Conservation (phyloP, 2,329 filamentous ascomycete genomes). For the Fusarium torreyae region DNA sequence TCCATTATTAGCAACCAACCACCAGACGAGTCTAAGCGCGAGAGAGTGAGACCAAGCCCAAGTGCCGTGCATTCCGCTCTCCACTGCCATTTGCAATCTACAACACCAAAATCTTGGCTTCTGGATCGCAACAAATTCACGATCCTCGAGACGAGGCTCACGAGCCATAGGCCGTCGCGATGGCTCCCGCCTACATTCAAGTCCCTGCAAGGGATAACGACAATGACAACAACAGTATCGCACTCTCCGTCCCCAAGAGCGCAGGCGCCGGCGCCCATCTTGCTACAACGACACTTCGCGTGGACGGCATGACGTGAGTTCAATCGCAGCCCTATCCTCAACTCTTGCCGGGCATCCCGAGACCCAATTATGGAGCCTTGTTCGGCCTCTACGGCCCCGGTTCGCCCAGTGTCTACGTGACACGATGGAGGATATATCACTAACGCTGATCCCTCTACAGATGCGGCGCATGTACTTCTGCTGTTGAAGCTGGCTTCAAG, state of each 20-base stretch:
- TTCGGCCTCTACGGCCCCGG: conserved; percentile 8
- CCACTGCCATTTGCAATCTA: conserved; percentile 11
- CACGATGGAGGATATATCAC: conserved; percentile 39
- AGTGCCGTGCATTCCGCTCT: conserved; percentile 29
- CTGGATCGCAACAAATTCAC: conserved; percentile 54
- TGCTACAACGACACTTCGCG: conserved; percentile 90
- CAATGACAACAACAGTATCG: conserved; percentile 33
- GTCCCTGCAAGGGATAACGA: conserved; percentile 63
- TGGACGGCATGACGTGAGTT: conserved; percentile 87
- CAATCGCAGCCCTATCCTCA: conserved; percentile 15
- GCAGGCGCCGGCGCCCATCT: conserved; percentile 68
- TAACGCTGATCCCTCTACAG: conserved; percentile 63
- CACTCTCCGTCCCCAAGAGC: conserved; percentile 53
- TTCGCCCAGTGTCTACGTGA: conserved; percentile 6
- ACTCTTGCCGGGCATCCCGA: conserved; percentile 38
- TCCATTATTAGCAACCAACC: conserved; percentile 41
- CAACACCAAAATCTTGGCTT: conserved; percentile 24
- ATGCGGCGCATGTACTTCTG: conserved; percentile 94
- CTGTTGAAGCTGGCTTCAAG: conserved; percentile 94
- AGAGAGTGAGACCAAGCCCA: conserved; percentile 26
- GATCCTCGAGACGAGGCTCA: conserved; percentile 38
- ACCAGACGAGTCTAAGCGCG: conserved; percentile 35
- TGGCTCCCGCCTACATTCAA: conserved; percentile 67
- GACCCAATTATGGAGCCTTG: conserved; percentile 19
- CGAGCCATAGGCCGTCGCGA: conserved; percentile 49